A percentile compares a stretch with the other conserved stretches of the same genome.
Evolutionary conservation across 164 flowering plant genomes (phyloP).

Genomic region (Liriodendron chinense): DNA sequence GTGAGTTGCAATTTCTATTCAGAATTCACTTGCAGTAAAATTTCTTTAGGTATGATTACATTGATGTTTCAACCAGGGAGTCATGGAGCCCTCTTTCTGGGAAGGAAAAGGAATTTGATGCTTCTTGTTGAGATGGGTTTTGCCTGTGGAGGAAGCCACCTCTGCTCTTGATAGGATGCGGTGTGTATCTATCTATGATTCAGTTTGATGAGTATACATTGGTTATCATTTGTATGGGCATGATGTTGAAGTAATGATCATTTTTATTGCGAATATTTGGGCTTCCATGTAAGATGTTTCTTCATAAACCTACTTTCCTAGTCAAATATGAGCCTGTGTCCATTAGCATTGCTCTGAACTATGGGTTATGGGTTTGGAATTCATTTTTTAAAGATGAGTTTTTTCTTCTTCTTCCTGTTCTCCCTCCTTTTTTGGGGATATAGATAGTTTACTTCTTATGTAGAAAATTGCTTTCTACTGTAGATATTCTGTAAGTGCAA

Average conservation of each 20-base stretch:
- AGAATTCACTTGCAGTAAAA: no score
- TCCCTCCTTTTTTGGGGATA: no score
- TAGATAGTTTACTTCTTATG: no score
- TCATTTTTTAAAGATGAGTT: no score
- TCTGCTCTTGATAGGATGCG: slow-evolving; percentile 15
- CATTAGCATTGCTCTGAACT: no score
- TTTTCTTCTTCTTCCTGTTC: no score
- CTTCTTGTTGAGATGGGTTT: slow-evolving; percentile 22
- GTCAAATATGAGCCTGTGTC: no score
- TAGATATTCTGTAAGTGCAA: no score
- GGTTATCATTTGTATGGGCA: neutral
- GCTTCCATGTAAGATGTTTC: neutral
- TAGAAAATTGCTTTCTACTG: no score
- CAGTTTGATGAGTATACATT: neutral
- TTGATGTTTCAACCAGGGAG: slow-evolving; percentile 7
- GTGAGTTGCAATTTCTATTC: no score
- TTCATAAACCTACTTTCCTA: no score
- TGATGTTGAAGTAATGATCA: neutral
- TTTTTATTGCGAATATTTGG: neutral
- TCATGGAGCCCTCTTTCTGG: slow-evolving; percentile 6
- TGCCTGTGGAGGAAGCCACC: slow-evolving; percentile 9
- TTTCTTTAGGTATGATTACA: neutral
- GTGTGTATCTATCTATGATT: slow-evolving; percentile 16
- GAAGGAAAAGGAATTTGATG: slow-evolving; percentile 10
- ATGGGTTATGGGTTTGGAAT: no score